Conservation (phyloP, 257 asterid genomes). For the Ehretia macrophylla region DNA sequence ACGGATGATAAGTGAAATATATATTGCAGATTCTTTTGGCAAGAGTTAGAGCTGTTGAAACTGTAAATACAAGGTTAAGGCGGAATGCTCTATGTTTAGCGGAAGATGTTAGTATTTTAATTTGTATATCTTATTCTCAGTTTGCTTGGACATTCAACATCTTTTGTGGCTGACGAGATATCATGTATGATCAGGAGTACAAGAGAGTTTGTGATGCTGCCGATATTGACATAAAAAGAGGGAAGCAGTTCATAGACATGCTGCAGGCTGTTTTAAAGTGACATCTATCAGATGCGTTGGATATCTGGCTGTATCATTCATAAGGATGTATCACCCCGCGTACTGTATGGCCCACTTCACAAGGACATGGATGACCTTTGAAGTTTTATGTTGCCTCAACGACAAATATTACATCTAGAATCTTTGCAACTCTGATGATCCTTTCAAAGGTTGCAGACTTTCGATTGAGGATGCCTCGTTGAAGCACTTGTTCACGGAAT, state of each 20-base stretch:
- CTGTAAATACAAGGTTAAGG: slow-evolving; percentile 28
- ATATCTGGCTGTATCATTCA: too few relatives aligned
- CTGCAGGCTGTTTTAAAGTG: slow-evolving; percentile 9
- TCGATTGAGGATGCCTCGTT: too few relatives aligned
- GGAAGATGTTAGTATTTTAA: slow-evolving; percentile 21
- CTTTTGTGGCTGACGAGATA: background rate
- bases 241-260: slow-evolving; percentile 17
- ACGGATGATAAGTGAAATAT: background rate
- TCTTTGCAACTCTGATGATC: too few relatives aligned
- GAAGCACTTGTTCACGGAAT: too few relatives aligned
- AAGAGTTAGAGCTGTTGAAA: slow-evolving; percentile 17
- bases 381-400: too few relatives aligned
- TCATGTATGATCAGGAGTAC: slow-evolving; percentile 11
- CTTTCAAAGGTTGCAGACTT: too few relatives aligned
- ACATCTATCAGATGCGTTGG: too few relatives aligned
- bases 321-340: too few relatives aligned
- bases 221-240: slow-evolving; percentile 12
- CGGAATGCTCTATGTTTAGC: slow-evolving; percentile 18
- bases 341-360: too few relatives aligned
- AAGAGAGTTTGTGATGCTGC: slow-evolving; percentile 12
- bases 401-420: too few relatives aligned
- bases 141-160: background rate
- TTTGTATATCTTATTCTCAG: background rate
- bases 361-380: too few relatives aligned
- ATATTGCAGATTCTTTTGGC: slow-evolving; percentile 14